These are phyloP conservation scores for Chytriomyces sp. DNA, from an alignment of 192 early-diverging fungal genomes.

Conservation along the genomic window DNA sequence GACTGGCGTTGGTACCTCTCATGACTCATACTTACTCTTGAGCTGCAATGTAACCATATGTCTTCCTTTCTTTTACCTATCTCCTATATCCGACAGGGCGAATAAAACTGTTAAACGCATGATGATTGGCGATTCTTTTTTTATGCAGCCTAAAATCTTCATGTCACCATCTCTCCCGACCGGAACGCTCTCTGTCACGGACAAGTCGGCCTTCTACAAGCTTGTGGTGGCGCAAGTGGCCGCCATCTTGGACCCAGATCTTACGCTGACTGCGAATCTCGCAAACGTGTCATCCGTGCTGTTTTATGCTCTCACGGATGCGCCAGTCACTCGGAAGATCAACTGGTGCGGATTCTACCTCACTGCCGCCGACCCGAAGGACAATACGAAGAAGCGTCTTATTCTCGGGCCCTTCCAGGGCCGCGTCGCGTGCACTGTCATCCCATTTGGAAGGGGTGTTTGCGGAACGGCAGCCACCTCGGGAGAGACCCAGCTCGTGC, in stretches of 20 bases:
- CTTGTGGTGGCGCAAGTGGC: conserved; percentile 60
- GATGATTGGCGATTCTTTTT: too few relatives aligned
- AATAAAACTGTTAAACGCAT: too few relatives aligned
- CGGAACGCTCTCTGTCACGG: neutral
- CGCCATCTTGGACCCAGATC: conserved; percentile 66
- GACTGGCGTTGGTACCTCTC: too few relatives aligned
- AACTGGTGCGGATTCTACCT: conserved; percentile 83
- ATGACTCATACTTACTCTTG: too few relatives aligned
- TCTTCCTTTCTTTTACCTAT: too few relatives aligned
- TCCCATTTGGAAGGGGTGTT: conserved; percentile 83
- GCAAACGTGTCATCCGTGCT: conserved; percentile 81
- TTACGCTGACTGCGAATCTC: conserved; percentile 73
- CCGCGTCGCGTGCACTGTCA: conserved; percentile 80
- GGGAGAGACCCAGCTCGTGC: conserved; percentile 61
- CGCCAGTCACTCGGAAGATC: conserved; percentile 36
- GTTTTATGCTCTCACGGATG: conserved; percentile 71
- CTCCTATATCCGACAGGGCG: too few relatives aligned
- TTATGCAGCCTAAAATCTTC: too few relatives aligned
- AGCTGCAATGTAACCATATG: too few relatives aligned
- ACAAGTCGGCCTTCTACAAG: conserved; percentile 74
- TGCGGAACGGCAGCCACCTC: conserved; percentile 80
- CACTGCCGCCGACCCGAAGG: conserved; percentile 13
- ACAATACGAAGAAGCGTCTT: conserved; percentile 42
- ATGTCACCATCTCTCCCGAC: conserved; percentile 12
- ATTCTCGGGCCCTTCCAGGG: conserved; percentile 89